A percentile compares a stretch with the other conserved stretches of the same genome.
These are phyloP conservation scores for Eucommia ulmoides DNA, from an alignment of 257 asterid genomes.

Conservation along the genomic window DNA sequence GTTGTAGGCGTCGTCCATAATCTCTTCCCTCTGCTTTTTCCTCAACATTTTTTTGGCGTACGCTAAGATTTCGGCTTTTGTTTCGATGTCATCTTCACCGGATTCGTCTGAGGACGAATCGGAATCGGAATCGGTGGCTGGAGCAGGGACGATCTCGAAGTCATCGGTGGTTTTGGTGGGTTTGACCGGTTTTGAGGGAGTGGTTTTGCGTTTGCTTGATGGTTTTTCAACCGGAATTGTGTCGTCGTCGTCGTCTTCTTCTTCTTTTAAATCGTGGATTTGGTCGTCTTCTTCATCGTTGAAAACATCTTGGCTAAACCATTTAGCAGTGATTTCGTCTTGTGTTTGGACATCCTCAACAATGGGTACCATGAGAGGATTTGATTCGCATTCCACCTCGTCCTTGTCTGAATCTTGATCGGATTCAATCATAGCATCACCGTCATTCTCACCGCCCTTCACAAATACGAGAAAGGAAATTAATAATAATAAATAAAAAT, in stretches of 20 bases:
- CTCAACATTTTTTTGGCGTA: conserved; percentile 71
- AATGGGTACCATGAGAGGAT: conserved; percentile 77
- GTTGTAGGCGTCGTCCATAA: conserved; percentile 85
- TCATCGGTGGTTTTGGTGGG: conserved; percentile 27
- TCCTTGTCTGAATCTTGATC: conserved; percentile 73
- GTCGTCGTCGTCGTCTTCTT: conserved; percentile 12
- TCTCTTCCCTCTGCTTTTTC: conserved; percentile 74
- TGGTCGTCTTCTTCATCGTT: conserved; percentile 57
- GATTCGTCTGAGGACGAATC: conserved; percentile 66
- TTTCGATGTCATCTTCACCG: conserved; percentile 37
- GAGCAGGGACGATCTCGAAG: conserved; percentile 84
- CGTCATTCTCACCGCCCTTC: conserved; percentile 25
- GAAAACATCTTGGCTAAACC: conserved; percentile 94
- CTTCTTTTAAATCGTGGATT: conserved; percentile 18
- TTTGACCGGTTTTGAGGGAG: conserved; percentile 5
- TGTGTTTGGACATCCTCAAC: conserved; percentile 50
- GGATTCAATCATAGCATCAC: conserved; percentile 20
- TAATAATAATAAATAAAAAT: background rate
- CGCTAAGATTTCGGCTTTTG: conserved; percentile 80
- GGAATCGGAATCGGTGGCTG: conserved; percentile 76
- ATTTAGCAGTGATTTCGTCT: conserved; percentile 67
- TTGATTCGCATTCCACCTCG: conserved; percentile 33
- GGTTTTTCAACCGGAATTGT: conserved; percentile 17
- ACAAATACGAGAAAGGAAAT: no score
- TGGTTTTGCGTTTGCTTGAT: conserved; percentile 6